Conservation (phyloP, 2,329 filamentous ascomycete genomes). For the Talaromyces albobiverticillius region DNA sequence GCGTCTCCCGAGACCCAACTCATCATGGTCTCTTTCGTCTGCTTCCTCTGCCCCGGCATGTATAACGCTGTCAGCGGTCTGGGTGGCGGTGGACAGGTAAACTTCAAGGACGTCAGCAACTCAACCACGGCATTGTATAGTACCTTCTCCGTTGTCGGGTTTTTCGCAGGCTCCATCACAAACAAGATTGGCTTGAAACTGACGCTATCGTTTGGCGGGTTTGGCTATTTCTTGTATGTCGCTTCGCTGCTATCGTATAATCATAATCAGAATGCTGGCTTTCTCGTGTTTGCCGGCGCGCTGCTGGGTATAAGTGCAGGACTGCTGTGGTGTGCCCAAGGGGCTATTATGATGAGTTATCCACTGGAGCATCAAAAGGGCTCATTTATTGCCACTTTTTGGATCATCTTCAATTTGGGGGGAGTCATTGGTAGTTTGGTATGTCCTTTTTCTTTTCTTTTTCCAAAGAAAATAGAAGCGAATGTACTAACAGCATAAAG, state of each 20-base stretch:
- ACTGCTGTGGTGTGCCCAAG: slow-evolving; percentile 51
- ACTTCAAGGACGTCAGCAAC: slow-evolving; percentile 59
- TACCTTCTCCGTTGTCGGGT: slow-evolving; percentile 65
- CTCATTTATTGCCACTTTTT: slow-evolving; percentile 85
- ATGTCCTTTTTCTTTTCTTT: slow-evolving; percentile 25
- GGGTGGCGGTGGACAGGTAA: slow-evolving; percentile 61
- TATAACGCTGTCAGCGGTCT: slow-evolving; percentile 67
- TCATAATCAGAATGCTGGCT: slow-evolving; percentile 47
- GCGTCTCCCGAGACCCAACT: slow-evolving; percentile 72
- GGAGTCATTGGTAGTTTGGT: slow-evolving; percentile 78
- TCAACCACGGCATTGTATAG: slow-evolving; percentile 70
- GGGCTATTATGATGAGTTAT: slow-evolving; percentile 70
- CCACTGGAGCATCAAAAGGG: slow-evolving; percentile 79
- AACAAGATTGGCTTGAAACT: slow-evolving; percentile 44
- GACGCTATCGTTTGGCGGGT: slow-evolving; percentile 45
- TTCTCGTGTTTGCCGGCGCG: slow-evolving; percentile 49
- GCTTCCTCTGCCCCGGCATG: slow-evolving; percentile 71
- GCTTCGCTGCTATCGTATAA: slow-evolving; percentile 51
- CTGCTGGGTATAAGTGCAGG: slow-evolving; percentile 50
- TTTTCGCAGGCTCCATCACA: slow-evolving; percentile 56
- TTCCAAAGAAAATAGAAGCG: too few species aligned
- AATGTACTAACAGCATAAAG: slow-evolving; percentile 22
- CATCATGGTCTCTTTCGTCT: slow-evolving; percentile 67
- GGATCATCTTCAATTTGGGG: slow-evolving; percentile 92
- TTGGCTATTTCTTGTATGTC: slow-evolving; percentile 50